A percentile compares a stretch with the other conserved stretches of the same genome.
These are phyloP conservation scores for Nicotiana noctiflora DNA, from an alignment of 257 asterid species.

Conservation along the genomic window DNA sequence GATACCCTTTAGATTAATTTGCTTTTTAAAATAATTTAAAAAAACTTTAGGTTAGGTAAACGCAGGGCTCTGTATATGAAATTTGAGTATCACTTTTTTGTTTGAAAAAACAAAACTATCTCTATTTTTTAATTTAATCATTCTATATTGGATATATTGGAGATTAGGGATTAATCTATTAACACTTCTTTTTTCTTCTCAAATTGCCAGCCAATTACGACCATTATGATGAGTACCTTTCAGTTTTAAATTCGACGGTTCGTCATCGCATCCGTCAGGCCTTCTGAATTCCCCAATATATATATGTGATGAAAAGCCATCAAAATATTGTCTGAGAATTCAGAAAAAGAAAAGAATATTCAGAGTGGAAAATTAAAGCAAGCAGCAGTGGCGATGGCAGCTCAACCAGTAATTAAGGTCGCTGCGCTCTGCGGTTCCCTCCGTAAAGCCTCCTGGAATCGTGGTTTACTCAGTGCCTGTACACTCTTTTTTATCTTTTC, in stretches of 20 bases:
- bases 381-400: neutral
- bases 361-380: neutral
- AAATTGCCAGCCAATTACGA: neutral
- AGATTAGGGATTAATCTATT: neutral
- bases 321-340: neutral
- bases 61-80: neutral
- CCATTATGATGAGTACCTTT: too few species aligned
- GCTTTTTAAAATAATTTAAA: too few species aligned
- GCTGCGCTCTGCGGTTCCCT: constrained; percentile 40
- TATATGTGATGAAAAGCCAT: too few species aligned
- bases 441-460: constrained; percentile 34
- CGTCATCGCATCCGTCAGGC: neutral
- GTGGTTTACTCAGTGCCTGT: constrained; percentile 30
- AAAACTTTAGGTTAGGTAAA: neutral
- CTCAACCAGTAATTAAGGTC: constrained; percentile 17
- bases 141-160: neutral
- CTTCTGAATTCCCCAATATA: neutral
- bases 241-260: too few species aligned
- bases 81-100: neutral
- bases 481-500: neutral
- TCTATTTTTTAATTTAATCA: neutral
- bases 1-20: neutral
- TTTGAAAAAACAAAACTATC: neutral
- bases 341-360: neutral
- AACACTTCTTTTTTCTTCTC: too few species aligned